Conservation (phyloP, 495 filamentous ascomycete genomes). For the Lepraria neglecta region DNA sequence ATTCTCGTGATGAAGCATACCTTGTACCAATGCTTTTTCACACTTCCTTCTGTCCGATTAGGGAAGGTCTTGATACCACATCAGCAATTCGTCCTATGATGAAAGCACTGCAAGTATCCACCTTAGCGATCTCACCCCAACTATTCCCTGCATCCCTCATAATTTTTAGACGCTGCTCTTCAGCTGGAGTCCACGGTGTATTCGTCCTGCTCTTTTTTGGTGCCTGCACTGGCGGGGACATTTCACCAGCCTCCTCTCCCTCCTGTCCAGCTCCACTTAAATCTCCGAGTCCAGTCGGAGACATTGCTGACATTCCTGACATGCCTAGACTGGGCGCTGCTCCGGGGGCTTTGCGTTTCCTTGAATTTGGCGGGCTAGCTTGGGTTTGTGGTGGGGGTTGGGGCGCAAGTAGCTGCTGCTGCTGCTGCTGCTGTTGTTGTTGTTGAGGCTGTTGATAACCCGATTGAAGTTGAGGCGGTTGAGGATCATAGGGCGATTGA, state of each 20-base stretch:
- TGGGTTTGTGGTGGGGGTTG: slow-evolving; percentile 37
- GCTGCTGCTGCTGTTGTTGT: slow-evolving; percentile 39
- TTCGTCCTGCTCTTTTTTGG: slow-evolving; percentile 87
- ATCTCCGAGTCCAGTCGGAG: slow-evolving; percentile 32
- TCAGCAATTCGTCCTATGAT: slow-evolving; percentile 21
- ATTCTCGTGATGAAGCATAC: slow-evolving; percentile 41
- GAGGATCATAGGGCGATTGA: slow-evolving; percentile 22
- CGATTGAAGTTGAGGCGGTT: slow-evolving; percentile 18
- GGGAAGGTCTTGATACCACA: slow-evolving; percentile 68
- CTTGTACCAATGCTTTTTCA: slow-evolving; percentile 99
- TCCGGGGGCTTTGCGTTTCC: slow-evolving; percentile 42
- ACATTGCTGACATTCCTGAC: slow-evolving; percentile 28
- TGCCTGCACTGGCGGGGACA: slow-evolving; percentile 42
- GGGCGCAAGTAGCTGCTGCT: slow-evolving; percentile 31
- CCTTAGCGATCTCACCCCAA: slow-evolving; percentile 98
- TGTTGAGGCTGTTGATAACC: slow-evolving; percentile 38
- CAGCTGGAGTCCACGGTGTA: slow-evolving; percentile 92
- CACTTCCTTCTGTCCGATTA: slow-evolving; percentile 85
- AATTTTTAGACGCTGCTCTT: slow-evolving; percentile 84
- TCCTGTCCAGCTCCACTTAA: slow-evolving; percentile 32
- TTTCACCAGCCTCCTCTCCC: slow-evolving; percentile 29
- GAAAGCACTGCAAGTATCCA: slow-evolving; percentile 30
- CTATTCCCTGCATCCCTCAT: slow-evolving; percentile 91
- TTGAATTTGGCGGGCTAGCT: slow-evolving; percentile 33
- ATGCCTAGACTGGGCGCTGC: slow-evolving; percentile 25